A percentile compares a stretch with the other conserved stretches of the same genome.
phyloP scores from a whole-genome alignment of 2,329 filamentous ascomycete genomes.

The Clarireedia sp. region DNA sequence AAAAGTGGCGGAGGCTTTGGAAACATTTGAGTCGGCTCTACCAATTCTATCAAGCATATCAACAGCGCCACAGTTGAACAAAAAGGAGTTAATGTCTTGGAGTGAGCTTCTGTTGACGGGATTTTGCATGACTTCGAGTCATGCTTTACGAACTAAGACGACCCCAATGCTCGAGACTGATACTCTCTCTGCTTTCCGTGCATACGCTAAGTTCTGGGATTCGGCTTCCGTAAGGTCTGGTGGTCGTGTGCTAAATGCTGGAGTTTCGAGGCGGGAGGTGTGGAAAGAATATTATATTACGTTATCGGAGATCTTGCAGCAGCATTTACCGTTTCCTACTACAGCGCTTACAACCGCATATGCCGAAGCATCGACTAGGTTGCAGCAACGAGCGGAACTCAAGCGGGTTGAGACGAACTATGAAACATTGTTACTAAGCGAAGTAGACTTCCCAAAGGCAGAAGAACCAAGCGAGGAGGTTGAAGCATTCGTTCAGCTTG shows the following conservation, averaged over 20 bases:
- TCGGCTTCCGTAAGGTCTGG: slow-evolving; percentile 36
- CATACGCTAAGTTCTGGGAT: slow-evolving; percentile 67
- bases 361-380: slow-evolving; percentile 46
- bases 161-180: slow-evolving; percentile 44
- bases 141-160: slow-evolving; percentile 45
- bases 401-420: slow-evolving; percentile 73
- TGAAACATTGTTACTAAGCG: slow-evolving; percentile 67
- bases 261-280: slow-evolving; percentile 56
- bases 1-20: slow-evolving; percentile 50
- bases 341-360: slow-evolving; percentile 33
- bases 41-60: slow-evolving; percentile 51
- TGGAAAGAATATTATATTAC: slow-evolving; percentile 83
- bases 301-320: slow-evolving; percentile 66
- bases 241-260: slow-evolving; percentile 50
- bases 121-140: slow-evolving; percentile 61
- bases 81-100: slow-evolving; percentile 67
- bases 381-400: slow-evolving; percentile 66
- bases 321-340: slow-evolving; percentile 52
- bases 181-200: slow-evolving; percentile 49
- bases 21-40: slow-evolving; percentile 58
- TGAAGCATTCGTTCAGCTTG: slow-evolving; percentile 71
- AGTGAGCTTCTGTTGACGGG: slow-evolving; percentile 70
- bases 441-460: slow-evolving; percentile 78
- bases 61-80: slow-evolving; percentile 38
- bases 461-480: slow-evolving; percentile 71